These are phyloP conservation scores for Cladosporium austrohemisphaericum DNA, from an alignment of 2,329 filamentous ascomycete genomes.

Conservation along the genomic window DNA sequence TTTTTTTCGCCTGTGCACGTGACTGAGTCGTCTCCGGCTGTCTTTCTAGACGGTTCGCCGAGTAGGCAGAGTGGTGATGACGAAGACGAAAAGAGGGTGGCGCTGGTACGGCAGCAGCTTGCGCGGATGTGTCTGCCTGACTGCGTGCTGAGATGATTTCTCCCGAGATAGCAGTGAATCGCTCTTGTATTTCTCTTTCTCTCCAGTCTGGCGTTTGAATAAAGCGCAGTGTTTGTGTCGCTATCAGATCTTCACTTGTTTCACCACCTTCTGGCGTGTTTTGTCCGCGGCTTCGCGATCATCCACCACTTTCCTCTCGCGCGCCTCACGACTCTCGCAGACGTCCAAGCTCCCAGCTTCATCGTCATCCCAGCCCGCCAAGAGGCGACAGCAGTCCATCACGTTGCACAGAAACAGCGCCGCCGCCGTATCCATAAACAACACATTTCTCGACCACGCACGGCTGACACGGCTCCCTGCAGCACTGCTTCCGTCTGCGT, in stretches of 20 bases:
- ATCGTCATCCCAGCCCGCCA: constrained; percentile 9
- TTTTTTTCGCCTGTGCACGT: too few relatives aligned
- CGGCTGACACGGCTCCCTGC: neutral
- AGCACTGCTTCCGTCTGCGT: neutral
- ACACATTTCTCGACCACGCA: neutral
- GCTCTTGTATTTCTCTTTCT: too few relatives aligned
- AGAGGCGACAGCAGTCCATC: neutral
- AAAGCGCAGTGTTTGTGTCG: too few relatives aligned
- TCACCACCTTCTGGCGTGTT: neutral
- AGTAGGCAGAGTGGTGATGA: constrained; percentile 10
- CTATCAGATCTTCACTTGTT: too few relatives aligned
- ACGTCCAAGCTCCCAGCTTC: constrained; percentile 14
- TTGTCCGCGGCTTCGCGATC: too few relatives aligned
- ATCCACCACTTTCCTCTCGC: neutral
- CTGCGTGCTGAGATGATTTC: too few relatives aligned
- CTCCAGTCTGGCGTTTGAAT: too few relatives aligned
- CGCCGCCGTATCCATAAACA: constrained; percentile 6
- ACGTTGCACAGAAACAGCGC: constrained; percentile 3
- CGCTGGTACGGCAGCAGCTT: constrained; percentile 14
- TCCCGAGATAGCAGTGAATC: too few relatives aligned
- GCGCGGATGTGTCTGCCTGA: constrained; percentile 20
- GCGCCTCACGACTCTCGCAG: neutral
- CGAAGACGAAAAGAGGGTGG: constrained; percentile 2
- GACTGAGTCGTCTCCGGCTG: neutral
- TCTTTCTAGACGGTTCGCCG: neutral